phyloP scores from a whole-genome alignment of 352 stramenopile genomes.

The Halophytophthora batemanensis region DNA sequence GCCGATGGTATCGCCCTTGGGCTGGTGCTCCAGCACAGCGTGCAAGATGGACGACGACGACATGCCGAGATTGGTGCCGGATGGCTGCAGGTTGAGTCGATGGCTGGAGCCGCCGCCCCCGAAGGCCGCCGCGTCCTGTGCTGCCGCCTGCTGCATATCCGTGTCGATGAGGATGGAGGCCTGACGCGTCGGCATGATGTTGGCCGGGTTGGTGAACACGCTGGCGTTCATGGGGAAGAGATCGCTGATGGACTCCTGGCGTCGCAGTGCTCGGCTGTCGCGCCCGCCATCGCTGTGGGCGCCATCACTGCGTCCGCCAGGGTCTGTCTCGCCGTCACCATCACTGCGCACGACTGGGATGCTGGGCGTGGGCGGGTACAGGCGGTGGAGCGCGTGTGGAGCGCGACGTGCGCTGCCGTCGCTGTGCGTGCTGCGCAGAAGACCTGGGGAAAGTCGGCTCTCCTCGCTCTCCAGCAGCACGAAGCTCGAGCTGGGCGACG shows the following conservation, averaged over 20 bases:
- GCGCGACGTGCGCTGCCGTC: constrained; percentile 13
- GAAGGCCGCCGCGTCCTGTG: constrained; percentile 11
- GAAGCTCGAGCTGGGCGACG: constrained; percentile 61
- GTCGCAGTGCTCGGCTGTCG: constrained; percentile 1
- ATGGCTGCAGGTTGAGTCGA: constrained; percentile 13
- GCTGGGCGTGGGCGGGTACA: constrained; percentile 17
- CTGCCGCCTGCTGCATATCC: constrained; percentile 41
- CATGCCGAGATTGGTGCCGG: background rate
- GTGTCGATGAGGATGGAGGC: constrained; percentile 76
- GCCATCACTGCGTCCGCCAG: constrained; percentile 1
- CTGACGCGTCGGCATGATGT: constrained; percentile 70
- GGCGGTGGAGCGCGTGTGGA: constrained; percentile 18
- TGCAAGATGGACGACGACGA: constrained; percentile 21
- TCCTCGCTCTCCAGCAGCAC: constrained; percentile 52
- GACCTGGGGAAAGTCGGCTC: constrained; percentile 18
- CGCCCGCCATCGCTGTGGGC: constrained; percentile 9
- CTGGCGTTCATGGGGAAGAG: constrained; percentile 60
- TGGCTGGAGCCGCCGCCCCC: constrained; percentile 7
- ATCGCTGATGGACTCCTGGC: constrained; percentile 53
- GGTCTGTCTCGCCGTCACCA: constrained; percentile 1
- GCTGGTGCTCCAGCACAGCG: constrained; percentile 22
- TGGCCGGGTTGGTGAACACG: constrained; percentile 71
- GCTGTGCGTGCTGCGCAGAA: constrained; percentile 20
- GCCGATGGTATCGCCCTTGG: constrained; percentile 15
- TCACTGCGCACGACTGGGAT: constrained; percentile 6